phyloP scores from a whole-genome alignment of 2,329 filamentous ascomycete species.

The Juglanconis oblonga region DNA sequence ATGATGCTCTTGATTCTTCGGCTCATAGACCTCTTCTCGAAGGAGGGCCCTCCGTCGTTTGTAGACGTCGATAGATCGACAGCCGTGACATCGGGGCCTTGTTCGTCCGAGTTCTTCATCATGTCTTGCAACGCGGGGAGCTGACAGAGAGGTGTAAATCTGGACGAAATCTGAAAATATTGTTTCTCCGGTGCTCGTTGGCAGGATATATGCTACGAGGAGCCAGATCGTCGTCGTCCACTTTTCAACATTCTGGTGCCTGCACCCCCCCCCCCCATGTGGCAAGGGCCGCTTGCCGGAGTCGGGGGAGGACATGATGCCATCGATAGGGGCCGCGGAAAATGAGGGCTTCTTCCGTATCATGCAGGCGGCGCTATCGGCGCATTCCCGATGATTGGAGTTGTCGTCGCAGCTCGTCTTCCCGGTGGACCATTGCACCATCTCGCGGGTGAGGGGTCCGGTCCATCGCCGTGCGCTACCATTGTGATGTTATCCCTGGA shows the following conservation, averaged over 20 bases:
- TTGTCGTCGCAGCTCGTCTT: constrained; percentile 9
- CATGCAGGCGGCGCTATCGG: background rate
- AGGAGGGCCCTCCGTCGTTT: background rate
- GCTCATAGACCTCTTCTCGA: constrained; percentile 16
- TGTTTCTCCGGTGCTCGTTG: background rate
- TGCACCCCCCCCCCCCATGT: background rate
- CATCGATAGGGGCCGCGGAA: constrained; percentile 4
- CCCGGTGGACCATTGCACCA: constrained; percentile 14
- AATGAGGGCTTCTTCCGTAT: background rate
- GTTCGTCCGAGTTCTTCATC: constrained; percentile 1
- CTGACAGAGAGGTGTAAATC: background rate
- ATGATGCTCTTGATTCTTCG: constrained; percentile 22
- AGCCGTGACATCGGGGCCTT: background rate
- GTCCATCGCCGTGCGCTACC: background rate
- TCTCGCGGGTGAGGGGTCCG: constrained; percentile 12
- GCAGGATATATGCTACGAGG: background rate
- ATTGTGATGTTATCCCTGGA: background rate
- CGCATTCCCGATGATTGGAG: constrained; percentile 6
- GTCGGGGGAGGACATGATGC: constrained; percentile 7
- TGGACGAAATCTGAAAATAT: background rate
- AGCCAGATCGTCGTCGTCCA: background rate
- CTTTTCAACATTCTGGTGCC: background rate
- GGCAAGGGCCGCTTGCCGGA: background rate
- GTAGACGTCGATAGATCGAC: background rate
- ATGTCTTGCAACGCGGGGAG: too few species aligned